Conservation (phyloP, 1,284 basidiomycete species). For the Nidula niveotomentosa region DNA sequence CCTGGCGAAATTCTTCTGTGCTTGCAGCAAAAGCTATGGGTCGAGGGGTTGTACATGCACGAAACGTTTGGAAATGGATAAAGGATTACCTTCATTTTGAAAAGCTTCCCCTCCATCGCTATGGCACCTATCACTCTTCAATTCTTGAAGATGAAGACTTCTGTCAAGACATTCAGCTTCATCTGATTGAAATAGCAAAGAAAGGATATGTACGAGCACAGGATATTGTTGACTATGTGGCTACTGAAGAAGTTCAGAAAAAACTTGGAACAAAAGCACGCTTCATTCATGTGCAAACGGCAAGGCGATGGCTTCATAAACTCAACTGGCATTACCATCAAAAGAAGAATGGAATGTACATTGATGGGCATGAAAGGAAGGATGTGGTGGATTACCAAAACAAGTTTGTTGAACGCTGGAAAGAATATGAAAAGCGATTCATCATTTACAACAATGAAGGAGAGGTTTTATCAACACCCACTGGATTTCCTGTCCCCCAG, state of each 20-base stretch:
- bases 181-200: background rate
- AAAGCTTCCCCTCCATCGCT: background rate
- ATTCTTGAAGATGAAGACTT: background rate
- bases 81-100: background rate
- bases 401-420: slow-evolving; percentile 6
- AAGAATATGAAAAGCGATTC: slow-evolving; percentile 13
- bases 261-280: background rate
- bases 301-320: background rate
- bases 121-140: background rate
- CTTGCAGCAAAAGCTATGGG: slow-evolving; percentile 13
- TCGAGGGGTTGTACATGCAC: background rate
- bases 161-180: background rate
- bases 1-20: slow-evolving; percentile 23
- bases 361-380: background rate
- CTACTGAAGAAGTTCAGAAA: background rate
- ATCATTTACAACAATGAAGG: slow-evolving; percentile 23
- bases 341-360: background rate
- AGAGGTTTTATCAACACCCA: slow-evolving; percentile 7
- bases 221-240: background rate
- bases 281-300: background rate
- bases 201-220: background rate
- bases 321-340: background rate
- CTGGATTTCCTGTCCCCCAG: slow-evolving; percentile 20
- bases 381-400: background rate
- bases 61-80: background rate